Percentiles rank a stretch among this genome's conserved stretches.
Evolutionary conservation across 306 rosid genomes (phyloP).

Genomic region (Lathyrus tuberosus): DNA sequence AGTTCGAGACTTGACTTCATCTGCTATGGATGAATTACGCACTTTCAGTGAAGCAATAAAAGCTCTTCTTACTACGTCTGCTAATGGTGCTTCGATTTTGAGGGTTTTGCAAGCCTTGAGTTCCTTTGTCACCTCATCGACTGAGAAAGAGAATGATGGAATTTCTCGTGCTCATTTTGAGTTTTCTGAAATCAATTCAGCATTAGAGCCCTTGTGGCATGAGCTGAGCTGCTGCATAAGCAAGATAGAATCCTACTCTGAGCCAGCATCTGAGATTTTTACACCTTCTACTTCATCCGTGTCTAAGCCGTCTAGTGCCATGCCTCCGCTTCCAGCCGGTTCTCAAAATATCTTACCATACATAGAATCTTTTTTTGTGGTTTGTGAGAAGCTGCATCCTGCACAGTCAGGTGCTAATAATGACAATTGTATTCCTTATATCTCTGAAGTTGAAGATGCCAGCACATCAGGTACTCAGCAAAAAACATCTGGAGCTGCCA

Average conservation of each 20-base stretch:
- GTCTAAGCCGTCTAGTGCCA: constrained; percentile 70
- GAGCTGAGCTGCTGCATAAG: constrained; percentile 91
- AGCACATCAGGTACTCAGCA: constrained; percentile 62
- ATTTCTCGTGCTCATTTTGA: constrained; percentile 57
- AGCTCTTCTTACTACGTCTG: constrained; percentile 83
- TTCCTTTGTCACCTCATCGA: constrained; percentile 70
- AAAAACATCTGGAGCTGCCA: constrained; percentile 57
- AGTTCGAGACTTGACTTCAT: constrained; percentile 74
- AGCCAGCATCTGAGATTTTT: constrained; percentile 60
- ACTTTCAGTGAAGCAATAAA: constrained; percentile 73
- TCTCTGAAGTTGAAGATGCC: constrained; percentile 77
- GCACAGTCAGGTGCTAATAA: constrained; percentile 68
- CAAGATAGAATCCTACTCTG: constrained; percentile 87
- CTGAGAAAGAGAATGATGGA: constrained; percentile 64
- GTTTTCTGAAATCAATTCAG: constrained; percentile 77
- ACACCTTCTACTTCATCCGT: constrained; percentile 58
- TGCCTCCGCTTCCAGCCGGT: constrained; percentile 87
- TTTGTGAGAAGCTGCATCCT: constrained; percentile 93
- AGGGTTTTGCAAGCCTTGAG: constrained; percentile 96
- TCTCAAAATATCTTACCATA: constrained; percentile 91
- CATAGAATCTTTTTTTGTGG: constrained; percentile 93
- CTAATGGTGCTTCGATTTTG: constrained; percentile 93
- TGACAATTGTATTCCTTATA: constrained; percentile 58
- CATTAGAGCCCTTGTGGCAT: constrained; percentile 90
- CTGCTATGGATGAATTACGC: constrained; percentile 80